phyloP scores from a whole-genome alignment of 805 yeast genomes.

The Yarrowia hollandica region DNA sequence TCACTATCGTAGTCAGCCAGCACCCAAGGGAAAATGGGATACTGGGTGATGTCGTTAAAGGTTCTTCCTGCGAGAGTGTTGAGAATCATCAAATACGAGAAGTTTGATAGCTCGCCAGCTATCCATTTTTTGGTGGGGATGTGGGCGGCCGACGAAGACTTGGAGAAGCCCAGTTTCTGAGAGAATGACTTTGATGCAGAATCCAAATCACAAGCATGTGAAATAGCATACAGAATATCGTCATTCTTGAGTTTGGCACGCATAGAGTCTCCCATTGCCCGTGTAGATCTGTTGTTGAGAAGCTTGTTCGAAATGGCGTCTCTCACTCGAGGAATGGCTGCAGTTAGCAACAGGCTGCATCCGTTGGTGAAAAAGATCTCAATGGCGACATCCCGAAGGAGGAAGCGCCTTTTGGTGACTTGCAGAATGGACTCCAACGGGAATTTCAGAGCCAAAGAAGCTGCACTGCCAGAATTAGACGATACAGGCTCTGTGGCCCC shows the following conservation, averaged over 20 bases:
- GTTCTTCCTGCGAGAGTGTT: slow-evolving; percentile 88
- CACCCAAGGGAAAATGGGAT: slow-evolving; percentile 92
- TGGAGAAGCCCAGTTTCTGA: slow-evolving; percentile 13
- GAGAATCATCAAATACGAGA: slow-evolving; percentile 73
- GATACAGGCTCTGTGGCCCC: not conserved
- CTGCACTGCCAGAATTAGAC: not conserved
- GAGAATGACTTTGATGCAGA: slow-evolving; percentile 14
- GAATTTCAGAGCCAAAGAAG: slow-evolving; percentile 15
- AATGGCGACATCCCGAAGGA: slow-evolving; percentile 76
- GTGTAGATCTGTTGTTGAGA: slow-evolving; percentile 6
- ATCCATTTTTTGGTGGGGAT: slow-evolving; percentile 69
- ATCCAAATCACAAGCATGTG: slow-evolving; percentile 22
- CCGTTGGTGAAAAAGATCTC: slow-evolving; percentile 78
- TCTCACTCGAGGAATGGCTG: slow-evolving; percentile 45
- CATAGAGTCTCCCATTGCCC: slow-evolving; percentile 13
- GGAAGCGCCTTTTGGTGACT: slow-evolving; percentile 70
- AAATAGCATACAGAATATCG: slow-evolving; percentile 23
- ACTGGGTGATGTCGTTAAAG: slow-evolving; percentile 83
- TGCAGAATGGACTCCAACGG: slow-evolving; percentile 55
- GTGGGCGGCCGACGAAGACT: not conserved
- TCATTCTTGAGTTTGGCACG: slow-evolving; percentile 18
- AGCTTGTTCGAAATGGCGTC: slow-evolving; percentile 15
- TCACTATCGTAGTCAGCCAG: slow-evolving; percentile 78
- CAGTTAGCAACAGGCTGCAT: slow-evolving; percentile 66
- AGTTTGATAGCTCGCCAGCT: slow-evolving; percentile 76